phyloP scores from a whole-genome alignment of 306 rosid genomes.

The Prunus dulcis region DNA sequence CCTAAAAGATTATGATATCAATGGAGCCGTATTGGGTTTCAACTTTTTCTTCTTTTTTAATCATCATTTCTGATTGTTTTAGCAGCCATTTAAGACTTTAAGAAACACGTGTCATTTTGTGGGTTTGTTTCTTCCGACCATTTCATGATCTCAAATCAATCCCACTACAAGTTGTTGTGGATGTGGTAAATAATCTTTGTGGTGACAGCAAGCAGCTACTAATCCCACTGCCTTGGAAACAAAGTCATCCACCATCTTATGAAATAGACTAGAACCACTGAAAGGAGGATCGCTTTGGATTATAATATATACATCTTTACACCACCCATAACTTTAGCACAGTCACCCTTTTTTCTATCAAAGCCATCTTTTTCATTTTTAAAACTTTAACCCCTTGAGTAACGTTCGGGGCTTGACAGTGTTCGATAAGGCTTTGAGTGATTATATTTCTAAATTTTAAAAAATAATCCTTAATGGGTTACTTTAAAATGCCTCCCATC shows the following conservation, averaged over 20 bases:
- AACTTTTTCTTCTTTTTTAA: background rate
- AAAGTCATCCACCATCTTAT: background rate
- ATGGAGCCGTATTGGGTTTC: background rate
- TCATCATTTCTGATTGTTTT: background rate
- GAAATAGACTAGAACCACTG: background rate
- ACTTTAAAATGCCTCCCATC: too few species aligned
- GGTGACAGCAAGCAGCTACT: constrained; percentile 17
- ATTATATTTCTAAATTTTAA: too few species aligned
- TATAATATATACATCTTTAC: background rate
- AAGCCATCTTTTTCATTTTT: too few species aligned
- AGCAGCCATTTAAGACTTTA: constrained; percentile 19
- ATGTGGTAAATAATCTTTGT: background rate
- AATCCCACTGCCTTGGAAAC: constrained; percentile 26
- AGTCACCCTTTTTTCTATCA: background rate
- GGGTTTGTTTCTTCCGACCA: constrained; percentile 1
- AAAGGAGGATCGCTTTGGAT: background rate
- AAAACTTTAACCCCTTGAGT: too few species aligned
- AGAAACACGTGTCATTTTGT: constrained; percentile 9
- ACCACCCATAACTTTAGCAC: background rate
- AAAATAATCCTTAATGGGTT: too few species aligned
- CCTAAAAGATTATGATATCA: background rate
- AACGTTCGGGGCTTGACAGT: too few species aligned
- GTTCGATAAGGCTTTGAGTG: too few species aligned
- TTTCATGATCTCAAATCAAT: background rate
- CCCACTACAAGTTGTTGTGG: background rate